A percentile compares a stretch with the other conserved stretches of the same genome.
Evolutionary conservation across 257 asterid genomes (phyloP).

Genomic region (Fraxinus cuspidata): DNA sequence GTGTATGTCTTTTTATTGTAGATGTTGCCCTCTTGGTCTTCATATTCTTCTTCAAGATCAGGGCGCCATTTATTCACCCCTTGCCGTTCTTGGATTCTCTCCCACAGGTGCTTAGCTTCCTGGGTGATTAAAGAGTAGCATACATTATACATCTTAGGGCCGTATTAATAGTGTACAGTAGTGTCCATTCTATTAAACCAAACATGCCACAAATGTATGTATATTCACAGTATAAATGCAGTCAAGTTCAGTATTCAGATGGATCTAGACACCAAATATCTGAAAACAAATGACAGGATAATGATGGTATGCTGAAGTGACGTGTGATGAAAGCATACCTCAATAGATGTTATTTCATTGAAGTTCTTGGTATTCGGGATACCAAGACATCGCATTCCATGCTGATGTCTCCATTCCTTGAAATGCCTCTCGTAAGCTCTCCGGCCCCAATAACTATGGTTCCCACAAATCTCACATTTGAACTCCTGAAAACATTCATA

Average conservation of each 20-base stretch:
- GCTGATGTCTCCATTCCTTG: conserved; percentile 98
- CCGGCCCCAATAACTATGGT: conserved; percentile 99
- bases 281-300: neutral
- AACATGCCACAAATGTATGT: no score
- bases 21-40: conserved; percentile 96
- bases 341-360: conserved; percentile 87
- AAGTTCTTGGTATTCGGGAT: conserved; percentile 95
- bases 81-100: conserved; percentile 80
- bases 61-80: conserved; percentile 96
- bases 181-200: no score
- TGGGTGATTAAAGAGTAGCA: conserved; percentile 24
- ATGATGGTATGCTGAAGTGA: neutral
- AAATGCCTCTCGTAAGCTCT: conserved; percentile 99
- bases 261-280: neutral
- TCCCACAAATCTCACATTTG: conserved; percentile 98
- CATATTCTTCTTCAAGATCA: conserved; percentile 97
- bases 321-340: conserved; percentile 41
- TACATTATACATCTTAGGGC: neutral
- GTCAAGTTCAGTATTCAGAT: neutral
- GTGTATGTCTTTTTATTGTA: conserved; percentile 95
- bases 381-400: conserved; percentile 98
- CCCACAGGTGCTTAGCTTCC: conserved; percentile 99
- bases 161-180: neutral
- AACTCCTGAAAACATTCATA: conserved; percentile 63
- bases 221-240: neutral